Base-by-base conservation (phyloP, 805 yeast genomes). In the Saccharomycopsis guyanensis region DNA sequence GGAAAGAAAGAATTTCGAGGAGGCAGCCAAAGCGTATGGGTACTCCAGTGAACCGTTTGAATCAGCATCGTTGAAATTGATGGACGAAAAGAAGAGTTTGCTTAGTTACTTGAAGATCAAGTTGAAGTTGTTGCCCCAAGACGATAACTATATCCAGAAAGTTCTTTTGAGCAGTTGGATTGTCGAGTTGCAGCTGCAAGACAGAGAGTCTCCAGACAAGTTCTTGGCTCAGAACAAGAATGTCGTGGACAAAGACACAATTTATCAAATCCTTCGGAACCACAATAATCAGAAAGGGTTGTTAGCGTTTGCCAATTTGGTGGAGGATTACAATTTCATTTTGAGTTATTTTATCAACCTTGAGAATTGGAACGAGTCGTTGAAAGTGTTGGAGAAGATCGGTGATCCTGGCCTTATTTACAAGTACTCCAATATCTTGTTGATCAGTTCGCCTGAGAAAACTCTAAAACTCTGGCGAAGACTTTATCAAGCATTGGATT, bases 381-480 rank as follows among this genome's bases (percentile, higher is more conserved):
- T 86, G 43, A 74, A 75, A 43, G 73, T 78, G 0, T 56, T 77
- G n/a, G 65, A 69, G 33, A 68, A 74, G 37, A 71, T 71, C 45
- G 70, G 71, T 35, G 72, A 73, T 35, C 65, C 71, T 0, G 58
- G 64, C 0, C 58, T 76, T 6, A 72, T 84, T 3, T 86, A 87
- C 63, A 73, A 75, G 51, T 78, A 80, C 50, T 72, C 97, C 0
- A 78, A 82, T 0, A 80, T 80, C 0, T 61, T 93, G 33, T 60
- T 93, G 43, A 67, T 78, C 2, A 84, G 85, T 55, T 64, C 73
- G 12, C 89, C 98, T 0, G 67, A 66, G 24, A 72, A 70, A 10
- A 86, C 96, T 0, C 77, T 86, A 1, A 82, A 81, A 43, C 70
- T 85, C 0, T 93, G 97, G 97, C 72, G 85, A 57, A 72, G 79